Percentiles rank a stretch among this genome's conserved stretches.
Evolutionary conservation across 2,329 filamentous ascomycete genomes (phyloP).

Genomic region (Botrytis elliptica): DNA sequence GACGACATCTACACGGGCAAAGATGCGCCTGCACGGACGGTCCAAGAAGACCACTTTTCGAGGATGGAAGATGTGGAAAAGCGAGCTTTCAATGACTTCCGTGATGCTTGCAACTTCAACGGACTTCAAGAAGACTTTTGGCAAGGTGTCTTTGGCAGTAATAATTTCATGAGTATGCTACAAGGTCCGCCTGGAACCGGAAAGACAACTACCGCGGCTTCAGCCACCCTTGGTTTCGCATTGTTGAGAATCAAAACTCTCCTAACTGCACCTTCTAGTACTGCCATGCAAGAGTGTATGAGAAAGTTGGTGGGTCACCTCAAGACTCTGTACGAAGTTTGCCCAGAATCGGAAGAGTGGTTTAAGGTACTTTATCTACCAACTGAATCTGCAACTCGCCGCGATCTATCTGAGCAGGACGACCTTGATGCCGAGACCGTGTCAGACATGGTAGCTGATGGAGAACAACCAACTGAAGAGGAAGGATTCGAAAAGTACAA

Average conservation of each 20-base stretch:
- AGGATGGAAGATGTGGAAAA: not conserved
- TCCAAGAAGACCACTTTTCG: too few relatives aligned
- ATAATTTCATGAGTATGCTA: conserved; percentile 9
- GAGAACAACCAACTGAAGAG: too few relatives aligned
- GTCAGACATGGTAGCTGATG: too few relatives aligned
- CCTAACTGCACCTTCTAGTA: conserved; percentile 20
- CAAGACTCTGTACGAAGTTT: not conserved
- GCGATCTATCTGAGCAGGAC: too few relatives aligned
- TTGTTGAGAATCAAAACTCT: not conserved
- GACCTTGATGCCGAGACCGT: too few relatives aligned
- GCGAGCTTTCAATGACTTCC: not conserved
- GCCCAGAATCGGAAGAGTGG: not conserved
- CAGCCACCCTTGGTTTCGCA: conserved; percentile 5
- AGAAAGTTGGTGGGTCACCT: not conserved
- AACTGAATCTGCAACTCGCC: too few relatives aligned
- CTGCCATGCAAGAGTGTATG: not conserved
- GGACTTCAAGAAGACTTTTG: too few relatives aligned
- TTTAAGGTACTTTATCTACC: too few relatives aligned
- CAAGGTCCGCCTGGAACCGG: conserved; percentile 26
- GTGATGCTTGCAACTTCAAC: too few relatives aligned
- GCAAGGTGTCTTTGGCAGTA: not conserved
- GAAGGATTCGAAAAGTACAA: too few relatives aligned
- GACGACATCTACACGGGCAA: too few relatives aligned
- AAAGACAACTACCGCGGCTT: conserved; percentile 18
- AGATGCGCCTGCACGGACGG: too few relatives aligned